A percentile compares a stretch with the other conserved stretches of the same genome.
phyloP scores from a whole-genome alignment of 768 basidiomycete species.

The Saitozyma sp. region DNA sequence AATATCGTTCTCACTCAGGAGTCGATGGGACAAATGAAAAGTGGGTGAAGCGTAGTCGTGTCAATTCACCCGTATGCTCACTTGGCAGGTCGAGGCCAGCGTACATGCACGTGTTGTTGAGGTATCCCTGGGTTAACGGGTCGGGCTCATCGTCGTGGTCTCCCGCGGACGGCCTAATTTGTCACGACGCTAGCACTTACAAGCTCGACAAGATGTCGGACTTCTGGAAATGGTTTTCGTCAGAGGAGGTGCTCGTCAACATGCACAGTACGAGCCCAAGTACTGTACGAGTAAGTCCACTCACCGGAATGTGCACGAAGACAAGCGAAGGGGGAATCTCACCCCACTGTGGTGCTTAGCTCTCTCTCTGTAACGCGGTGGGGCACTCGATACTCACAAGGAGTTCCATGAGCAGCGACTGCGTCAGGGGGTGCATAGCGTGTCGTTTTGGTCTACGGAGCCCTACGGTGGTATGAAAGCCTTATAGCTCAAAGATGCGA shows the following conservation, averaged over 20 bases:
- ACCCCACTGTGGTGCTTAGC: conserved; percentile 56
- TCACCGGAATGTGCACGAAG: conserved; percentile 69
- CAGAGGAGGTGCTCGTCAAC: neutral
- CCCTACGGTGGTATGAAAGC: no score
- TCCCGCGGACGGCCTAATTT: conserved; percentile 10
- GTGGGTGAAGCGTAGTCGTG: neutral
- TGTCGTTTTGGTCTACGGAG: no score
- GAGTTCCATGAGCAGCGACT: conserved; percentile 65
- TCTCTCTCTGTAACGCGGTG: conserved; percentile 40
- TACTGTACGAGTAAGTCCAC: neutral
- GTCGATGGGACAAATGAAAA: no score
- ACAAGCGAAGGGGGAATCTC: conserved; percentile 54
- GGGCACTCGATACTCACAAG: conserved; percentile 64
- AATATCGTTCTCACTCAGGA: no score
- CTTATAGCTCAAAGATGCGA: no score
- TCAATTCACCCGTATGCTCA: conserved; percentile 6
- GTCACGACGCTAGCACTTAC: conserved; percentile 36
- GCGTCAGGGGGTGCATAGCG: conserved; percentile 52
- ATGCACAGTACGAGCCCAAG: conserved; percentile 55
- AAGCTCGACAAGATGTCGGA: conserved; percentile 1
- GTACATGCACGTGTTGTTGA: conserved; percentile 55
- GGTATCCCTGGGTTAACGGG: conserved; percentile 57
- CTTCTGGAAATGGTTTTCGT: neutral
- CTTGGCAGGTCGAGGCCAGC: conserved; percentile 55
- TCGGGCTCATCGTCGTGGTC: conserved; percentile 54